These are phyloP conservation scores for Eucalyptus cladocalyx DNA, from an alignment of 345 rosid species.

Conservation along the genomic window DNA sequence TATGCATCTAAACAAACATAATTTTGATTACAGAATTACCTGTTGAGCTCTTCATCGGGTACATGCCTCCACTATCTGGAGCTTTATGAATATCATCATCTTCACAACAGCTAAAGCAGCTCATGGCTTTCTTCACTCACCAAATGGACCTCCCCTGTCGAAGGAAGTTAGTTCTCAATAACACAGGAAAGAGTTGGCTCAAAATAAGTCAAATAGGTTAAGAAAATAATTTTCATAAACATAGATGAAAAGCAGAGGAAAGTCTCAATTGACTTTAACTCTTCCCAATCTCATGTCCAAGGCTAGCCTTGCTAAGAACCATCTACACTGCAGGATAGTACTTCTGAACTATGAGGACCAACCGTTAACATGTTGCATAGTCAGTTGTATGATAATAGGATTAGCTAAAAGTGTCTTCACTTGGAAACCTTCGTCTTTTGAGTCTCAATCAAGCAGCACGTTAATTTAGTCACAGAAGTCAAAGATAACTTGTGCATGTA, in stretches of 20 bases:
- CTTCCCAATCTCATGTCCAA: background rate
- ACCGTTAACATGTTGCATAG: background rate
- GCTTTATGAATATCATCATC: conserved; percentile 62
- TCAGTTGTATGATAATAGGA: background rate
- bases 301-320: background rate
- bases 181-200: background rate
- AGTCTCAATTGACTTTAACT: background rate
- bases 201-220: background rate
- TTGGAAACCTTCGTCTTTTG: background rate
- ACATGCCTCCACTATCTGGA: conserved; percentile 55
- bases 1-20: background rate
- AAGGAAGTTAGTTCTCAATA: background rate
- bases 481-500: background rate
- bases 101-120: conserved; percentile 77
- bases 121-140: conserved; percentile 22
- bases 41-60: conserved; percentile 41
- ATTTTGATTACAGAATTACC: conserved; percentile 16
- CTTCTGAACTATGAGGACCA: background rate
- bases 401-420: background rate
- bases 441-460: background rate
- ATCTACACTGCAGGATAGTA: background rate
- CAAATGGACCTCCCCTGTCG: background rate
- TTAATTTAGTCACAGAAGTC: background rate
- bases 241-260: background rate
- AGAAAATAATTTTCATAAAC: background rate